A percentile compares a stretch with the other conserved stretches of the same genome.
Evolutionary conservation across 371 early-diverging fungal species (phyloP).

Genomic region (Saksenaea vasiformis): DNA sequence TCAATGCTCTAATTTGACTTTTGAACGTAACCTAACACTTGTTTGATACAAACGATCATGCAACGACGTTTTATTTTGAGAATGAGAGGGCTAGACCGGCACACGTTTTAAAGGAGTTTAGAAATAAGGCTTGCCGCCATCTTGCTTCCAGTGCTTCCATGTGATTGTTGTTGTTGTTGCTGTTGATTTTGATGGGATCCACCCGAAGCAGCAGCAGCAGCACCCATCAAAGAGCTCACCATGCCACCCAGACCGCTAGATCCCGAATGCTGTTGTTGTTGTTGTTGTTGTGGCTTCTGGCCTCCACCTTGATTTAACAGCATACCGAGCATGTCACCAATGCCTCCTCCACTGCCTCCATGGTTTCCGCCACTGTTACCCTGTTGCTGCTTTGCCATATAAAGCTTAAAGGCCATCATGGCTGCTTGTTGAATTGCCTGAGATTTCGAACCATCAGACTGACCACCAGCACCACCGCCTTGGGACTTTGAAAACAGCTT

Average conservation of each 20-base stretch:
- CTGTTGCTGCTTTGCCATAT: conserved; percentile 42
- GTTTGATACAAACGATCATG: no score
- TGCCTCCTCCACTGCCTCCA: conserved; percentile 19
- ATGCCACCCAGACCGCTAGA: conserved; percentile 27
- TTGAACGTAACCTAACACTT: no score
- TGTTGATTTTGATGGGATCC: conserved; percentile 18
- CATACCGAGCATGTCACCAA: conserved; percentile 30
- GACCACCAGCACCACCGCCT: conserved; percentile 18
- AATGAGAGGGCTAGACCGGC: no score
- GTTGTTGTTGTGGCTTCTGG: conserved; percentile 17
- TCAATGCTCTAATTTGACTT: no score
- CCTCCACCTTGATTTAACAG: conserved; percentile 29
- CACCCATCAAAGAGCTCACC: conserved; percentile 31
- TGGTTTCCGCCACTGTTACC: conserved; percentile 16
- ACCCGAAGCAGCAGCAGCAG: conserved; percentile 6
- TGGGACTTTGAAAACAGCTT: conserved; percentile 42
- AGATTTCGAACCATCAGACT: conserved; percentile 20
- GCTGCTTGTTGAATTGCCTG: conserved; percentile 50
- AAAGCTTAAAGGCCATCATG: conserved; percentile 54
- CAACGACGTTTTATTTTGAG: no score
- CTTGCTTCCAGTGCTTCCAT: conserved; percentile 2
- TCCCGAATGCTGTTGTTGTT: conserved; percentile 9
- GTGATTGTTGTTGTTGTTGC: not conserved
- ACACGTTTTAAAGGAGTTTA: not conserved
- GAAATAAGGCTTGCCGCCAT: conserved; percentile 1